Percentiles rank a stretch among this genome's conserved stretches.
These are phyloP conservation scores for Sisymbrium irio DNA, from an alignment of 345 rosid genomes.

Conservation along the genomic window DNA sequence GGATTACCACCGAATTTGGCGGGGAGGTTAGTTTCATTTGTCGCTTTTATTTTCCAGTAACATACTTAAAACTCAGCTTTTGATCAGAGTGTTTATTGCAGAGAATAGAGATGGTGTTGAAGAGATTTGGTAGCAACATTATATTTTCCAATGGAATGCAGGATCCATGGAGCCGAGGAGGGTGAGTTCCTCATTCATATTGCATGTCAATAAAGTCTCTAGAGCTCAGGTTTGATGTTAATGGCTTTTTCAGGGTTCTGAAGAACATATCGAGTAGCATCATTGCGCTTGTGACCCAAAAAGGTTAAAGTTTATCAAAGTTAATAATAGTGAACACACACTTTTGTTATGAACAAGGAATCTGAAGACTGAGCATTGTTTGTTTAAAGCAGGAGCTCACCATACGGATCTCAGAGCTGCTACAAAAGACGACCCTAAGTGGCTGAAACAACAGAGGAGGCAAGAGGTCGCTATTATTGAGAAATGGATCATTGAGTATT, in stretches of 20 bases:
- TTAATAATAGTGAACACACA: not conserved
- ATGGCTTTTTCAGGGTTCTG: conserved; percentile 43
- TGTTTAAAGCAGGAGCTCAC: conserved; percentile 52
- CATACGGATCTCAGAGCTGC: conserved; percentile 58
- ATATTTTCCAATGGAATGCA: conserved; percentile 73
- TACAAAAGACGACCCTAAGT: conserved; percentile 52
- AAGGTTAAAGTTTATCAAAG: conserved; percentile 38
- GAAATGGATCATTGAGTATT: conserved; percentile 52
- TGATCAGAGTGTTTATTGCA: not conserved
- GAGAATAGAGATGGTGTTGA: conserved; percentile 45
- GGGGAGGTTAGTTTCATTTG: conserved; percentile 44
- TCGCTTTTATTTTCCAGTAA: not conserved
- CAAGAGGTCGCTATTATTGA: conserved; percentile 56
- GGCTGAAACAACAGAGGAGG: conserved; percentile 58
- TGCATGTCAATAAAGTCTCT: not conserved
- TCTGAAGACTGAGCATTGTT: not conserved
- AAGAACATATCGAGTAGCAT: conserved; percentile 60
- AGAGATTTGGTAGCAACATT: conserved; percentile 64
- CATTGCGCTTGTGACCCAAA: conserved; percentile 61
- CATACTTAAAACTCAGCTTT: not conserved
- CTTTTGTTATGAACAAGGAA: not conserved
- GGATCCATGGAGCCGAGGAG: conserved; percentile 83
- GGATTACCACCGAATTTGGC: conserved; percentile 76
- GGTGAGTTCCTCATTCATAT: conserved; percentile 37
- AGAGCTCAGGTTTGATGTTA: not conserved